Evolutionary conservation across 2,329 filamentous ascomycete species (phyloP).

Genomic region (Fusarium palustre): DNA sequence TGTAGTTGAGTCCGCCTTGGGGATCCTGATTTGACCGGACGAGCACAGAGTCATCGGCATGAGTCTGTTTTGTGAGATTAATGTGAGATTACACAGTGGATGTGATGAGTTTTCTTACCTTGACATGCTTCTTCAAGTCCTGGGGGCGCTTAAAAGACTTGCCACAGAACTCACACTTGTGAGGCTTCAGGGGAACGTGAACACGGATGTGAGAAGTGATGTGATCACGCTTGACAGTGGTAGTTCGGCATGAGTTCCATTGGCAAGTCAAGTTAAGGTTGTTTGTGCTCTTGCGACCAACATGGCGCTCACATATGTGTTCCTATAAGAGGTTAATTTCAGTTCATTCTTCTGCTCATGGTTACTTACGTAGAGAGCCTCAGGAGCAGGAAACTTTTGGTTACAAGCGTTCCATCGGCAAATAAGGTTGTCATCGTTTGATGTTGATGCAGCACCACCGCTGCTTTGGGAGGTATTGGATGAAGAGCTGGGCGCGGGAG

Average conservation of each 20-base stretch:
- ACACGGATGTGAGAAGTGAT: slow-evolving; percentile 99
- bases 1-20: slow-evolving; percentile 66
- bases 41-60: slow-evolving; percentile 91
- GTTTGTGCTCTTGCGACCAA: slow-evolving; percentile 98
- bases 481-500: slow-evolving; percentile 63
- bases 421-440: slow-evolving; percentile 65
- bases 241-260: slow-evolving; percentile 96
- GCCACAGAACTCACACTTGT: slow-evolving; percentile 98
- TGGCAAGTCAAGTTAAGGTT: slow-evolving; percentile 97
- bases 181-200: slow-evolving; percentile 97
- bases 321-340: slow-evolving; percentile 68
- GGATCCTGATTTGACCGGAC: slow-evolving; percentile 65
- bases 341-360: background rate
- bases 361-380: slow-evolving; percentile 69
- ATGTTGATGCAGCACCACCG: slow-evolving; percentile 53
- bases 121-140: slow-evolving; percentile 99
- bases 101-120: slow-evolving; percentile 60
- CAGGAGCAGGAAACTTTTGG: slow-evolving; percentile 68
- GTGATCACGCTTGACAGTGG: slow-evolving; percentile 98
- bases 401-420: slow-evolving; percentile 71
- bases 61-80: slow-evolving; percentile 67
- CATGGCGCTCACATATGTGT: slow-evolving; percentile 97
- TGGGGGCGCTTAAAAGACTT: slow-evolving; percentile 99
- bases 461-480: slow-evolving; percentile 60
- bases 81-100: background rate